Percentiles rank a stretch among this genome's conserved stretches.
Evolutionary conservation across 2,329 filamentous ascomycete genomes (phyloP).

Genomic region (Botrytis tulipae): DNA sequence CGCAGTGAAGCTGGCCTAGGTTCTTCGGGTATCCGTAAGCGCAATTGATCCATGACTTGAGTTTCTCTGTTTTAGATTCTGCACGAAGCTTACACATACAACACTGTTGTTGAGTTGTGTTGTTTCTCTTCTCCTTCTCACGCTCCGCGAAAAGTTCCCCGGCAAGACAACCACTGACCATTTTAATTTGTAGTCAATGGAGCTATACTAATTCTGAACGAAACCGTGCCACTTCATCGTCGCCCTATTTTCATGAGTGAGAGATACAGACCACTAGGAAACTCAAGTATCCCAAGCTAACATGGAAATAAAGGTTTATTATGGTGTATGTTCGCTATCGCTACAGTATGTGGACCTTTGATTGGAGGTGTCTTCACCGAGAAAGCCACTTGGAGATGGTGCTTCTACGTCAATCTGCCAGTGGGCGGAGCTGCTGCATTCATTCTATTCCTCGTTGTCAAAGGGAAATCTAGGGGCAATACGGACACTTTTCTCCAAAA

Average conservation of each 20-base stretch:
- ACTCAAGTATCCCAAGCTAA: background rate
- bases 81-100: background rate
- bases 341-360: conserved; percentile 33
- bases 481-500: conserved; percentile 10
- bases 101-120: background rate
- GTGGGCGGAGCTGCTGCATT: conserved; percentile 8
- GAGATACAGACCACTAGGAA: fast-evolving
- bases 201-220: conserved; percentile 31
- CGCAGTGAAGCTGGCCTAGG: conserved; percentile 30
- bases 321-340: conserved; percentile 49
- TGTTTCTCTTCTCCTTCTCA: background rate
- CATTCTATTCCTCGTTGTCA: conserved; percentile 13
- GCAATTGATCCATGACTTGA: too few relatives aligned
- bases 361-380: conserved; percentile 38
- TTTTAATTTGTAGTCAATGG: conserved; percentile 22
- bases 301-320: background rate
- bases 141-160: background rate
- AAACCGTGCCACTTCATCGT: conserved; percentile 23
- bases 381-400: conserved; percentile 43
- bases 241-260: conserved; percentile 21
- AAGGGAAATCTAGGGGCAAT: background rate
- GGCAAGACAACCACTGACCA: background rate
- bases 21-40: conserved; percentile 27
- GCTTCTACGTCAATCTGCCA: conserved; percentile 24
- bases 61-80: background rate